Base-by-base conservation (phyloP, 345 rosid species). In the Syzygium aromaticum region DNA sequence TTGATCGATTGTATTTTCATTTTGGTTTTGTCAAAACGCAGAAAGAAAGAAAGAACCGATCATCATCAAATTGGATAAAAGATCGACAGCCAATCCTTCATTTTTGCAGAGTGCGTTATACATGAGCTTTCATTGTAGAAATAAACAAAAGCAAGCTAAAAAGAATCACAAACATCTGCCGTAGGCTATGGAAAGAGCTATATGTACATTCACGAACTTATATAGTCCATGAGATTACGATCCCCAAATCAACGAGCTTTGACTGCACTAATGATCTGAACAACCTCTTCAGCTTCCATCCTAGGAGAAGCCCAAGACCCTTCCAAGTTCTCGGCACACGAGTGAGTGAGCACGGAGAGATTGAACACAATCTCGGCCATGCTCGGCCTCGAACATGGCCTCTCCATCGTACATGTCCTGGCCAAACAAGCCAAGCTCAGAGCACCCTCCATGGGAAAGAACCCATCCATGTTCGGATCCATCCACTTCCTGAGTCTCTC, bases 331-430 rank as follows among this genome's bases (percentile, higher is more conserved):
- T 92, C 91, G 16, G 89, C 80, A 84, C 88, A 86, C 77, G 94
- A 86, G 17, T 93, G 91, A 51, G 90, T 57, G 27, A 94, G 91
- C 89, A 94, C 89, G 1, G 94, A 89, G 52, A 95, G 93, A 89
- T 87, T 92, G 88, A 94, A 90, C 85, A 94, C 97, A 17, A 95
- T 84, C 88, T 95, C 97, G 19, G 87, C 93, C 95, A 95, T 94
- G 88, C 89, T 92, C 84, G 95, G 97, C 92, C 96, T 93, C 15
- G 90, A 89, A 52, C 88, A 51, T 73, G 94, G 77, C 84, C 89
- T 89, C 89, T 92, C 94, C 77, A 86, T 64, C 1, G 94, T 92
- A 89, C 97, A 93, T 1, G 92, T 93, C 85, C 88, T 87, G 22
- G 95, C 96, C 90, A 94, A 88, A 38, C 14, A 67, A 38, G 91